Conservation (phyloP, 305 asterid species). For the Solanum hybrid region DNA sequence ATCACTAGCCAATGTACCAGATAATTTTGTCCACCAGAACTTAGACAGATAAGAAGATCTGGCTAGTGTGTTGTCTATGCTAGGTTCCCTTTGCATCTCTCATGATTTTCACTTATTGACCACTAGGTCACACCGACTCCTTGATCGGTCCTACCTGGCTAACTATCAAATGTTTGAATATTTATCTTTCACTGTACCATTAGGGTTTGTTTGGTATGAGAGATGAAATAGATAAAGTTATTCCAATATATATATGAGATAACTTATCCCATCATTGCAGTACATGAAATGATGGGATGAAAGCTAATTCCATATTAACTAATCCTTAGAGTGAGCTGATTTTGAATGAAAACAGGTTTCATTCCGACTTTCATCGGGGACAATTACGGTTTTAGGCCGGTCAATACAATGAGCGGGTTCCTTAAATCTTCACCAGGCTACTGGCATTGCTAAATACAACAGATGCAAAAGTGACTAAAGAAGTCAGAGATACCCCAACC, state of each 20-base stretch:
- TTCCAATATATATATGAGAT: neutral
- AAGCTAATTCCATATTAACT: neutral
- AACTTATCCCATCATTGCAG: neutral
- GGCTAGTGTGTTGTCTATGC: neutral
- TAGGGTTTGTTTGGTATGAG: neutral
- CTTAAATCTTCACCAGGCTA: neutral
- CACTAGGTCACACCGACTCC: neutral
- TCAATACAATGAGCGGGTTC: neutral
- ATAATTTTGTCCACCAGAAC: neutral
- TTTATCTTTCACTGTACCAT: neutral
- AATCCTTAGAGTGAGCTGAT: neutral
- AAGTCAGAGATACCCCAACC: neutral
- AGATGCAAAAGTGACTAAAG: neutral
- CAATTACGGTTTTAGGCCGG: neutral
- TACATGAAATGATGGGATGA: neutral
- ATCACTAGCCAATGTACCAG: neutral
- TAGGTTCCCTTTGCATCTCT: neutral
- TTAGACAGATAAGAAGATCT: neutral
- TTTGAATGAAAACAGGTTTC: neutral
- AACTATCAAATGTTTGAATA: neutral
- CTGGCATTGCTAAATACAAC: neutral
- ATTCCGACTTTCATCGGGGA: neutral
- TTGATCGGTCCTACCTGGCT: neutral
- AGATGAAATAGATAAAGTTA: neutral
- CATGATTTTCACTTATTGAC: neutral